Base-by-base conservation (phyloP, 192 early-diverging fungal genomes). In the Coemansia sp. region DNA sequence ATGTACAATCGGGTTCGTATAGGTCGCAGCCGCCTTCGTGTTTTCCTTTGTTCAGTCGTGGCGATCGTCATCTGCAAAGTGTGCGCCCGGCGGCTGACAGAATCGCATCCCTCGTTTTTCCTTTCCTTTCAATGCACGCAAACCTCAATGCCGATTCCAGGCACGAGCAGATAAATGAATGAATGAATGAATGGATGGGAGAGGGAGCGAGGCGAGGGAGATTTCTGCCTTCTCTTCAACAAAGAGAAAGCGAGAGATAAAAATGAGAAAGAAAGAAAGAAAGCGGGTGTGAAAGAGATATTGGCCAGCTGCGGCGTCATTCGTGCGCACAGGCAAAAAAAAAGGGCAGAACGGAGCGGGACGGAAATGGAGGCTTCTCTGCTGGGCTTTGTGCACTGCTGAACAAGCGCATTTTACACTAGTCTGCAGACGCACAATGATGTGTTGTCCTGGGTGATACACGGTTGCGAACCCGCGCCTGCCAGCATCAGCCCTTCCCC, bases 1-100 rank as follows among this genome's bases (percentile, higher is more conserved):
- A n/a, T n/a, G 46, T 15, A 47, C 46, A 47, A n/a, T 47, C 51
- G 51, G n/a, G 39, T 40, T 39, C 5, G 36, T 59, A 22, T 13
- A 13, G 26, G 51, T 54, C 51, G 51, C 21, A 10, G 21, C 0
- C 1, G 19, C 9, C 8, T 54, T 8, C 51, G 19, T 18, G 36
- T 56, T 56, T 37, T 32, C 36, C 19, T 37, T 22, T 37, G 37
- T 39, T 59, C 32, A 36, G 1, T 5, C 6, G 15, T 59, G 57
- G 57, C 32, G 57, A 59, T 59, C 57, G 57, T 11, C 57, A 39
- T 59, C 12, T 59, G 57, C 57, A 59, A 15, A 21, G 51, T 54
- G 22, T 54, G 51, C 51, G 21, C 51, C 19, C 10, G 51, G 51
- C 51, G 26, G 51, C 22, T 26, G 51, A 22, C 51, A 54, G 11